Evolutionary conservation across 129 eudicot genomes (phyloP).

Genomic region (Lactuca saligna): DNA sequence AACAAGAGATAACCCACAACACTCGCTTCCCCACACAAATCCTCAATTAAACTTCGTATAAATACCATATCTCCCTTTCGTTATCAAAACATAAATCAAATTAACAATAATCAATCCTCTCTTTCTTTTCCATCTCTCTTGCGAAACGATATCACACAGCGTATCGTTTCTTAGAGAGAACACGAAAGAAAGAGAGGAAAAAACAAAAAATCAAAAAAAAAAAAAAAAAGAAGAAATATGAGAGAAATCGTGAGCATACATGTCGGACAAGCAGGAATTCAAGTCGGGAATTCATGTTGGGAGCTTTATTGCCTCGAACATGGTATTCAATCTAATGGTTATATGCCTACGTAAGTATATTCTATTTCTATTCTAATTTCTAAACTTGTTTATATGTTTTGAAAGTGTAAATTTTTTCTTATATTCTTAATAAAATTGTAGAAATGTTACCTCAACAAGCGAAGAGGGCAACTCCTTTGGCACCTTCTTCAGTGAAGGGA

Average conservation of each 20-base stretch:
- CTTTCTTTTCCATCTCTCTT: conserved; percentile 42
- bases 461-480: conserved; percentile 41
- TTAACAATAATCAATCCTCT: conserved; percentile 21
- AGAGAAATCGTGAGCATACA: conserved; percentile 55
- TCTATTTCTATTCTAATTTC: no score
- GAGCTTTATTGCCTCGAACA: conserved; percentile 77
- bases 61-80: conserved; percentile 5
- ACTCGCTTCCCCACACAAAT: conserved; percentile 24
- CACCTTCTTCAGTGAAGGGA: conserved; percentile 63
- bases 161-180: conserved; percentile 37
- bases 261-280: conserved; percentile 68
- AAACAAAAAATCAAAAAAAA: conserved; percentile 14
- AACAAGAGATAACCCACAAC: conserved; percentile 25
- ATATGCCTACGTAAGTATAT: conserved; percentile 41
- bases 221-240: conserved; percentile 28
- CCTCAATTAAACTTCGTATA: not conserved
- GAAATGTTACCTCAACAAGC: conserved; percentile 38
- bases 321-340: conserved; percentile 64
- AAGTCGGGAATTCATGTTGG: conserved; percentile 71
- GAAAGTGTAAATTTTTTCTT: no score
- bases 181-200: conserved; percentile 43
- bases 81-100: not conserved
- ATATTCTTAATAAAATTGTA: not conserved
- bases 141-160: conserved; percentile 24
- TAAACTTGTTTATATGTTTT: no score